phyloP scores from a whole-genome alignment of 1,284 basidiomycete genomes.

The Malassezia furfur region DNA sequence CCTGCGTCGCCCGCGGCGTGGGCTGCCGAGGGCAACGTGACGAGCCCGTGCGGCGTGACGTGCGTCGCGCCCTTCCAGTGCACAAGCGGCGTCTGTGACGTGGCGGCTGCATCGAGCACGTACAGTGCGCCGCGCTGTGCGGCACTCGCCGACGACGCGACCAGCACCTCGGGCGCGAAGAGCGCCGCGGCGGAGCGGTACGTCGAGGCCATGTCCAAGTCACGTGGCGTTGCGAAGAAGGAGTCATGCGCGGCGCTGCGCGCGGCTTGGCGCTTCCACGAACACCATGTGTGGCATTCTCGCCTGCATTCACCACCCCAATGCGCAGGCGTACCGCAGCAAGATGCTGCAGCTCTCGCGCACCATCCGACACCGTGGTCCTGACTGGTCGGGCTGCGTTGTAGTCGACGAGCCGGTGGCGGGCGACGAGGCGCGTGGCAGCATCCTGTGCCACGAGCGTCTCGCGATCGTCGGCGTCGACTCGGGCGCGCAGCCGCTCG shows the following conservation, averaged over 20 bases:
- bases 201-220: not conserved
- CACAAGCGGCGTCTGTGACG: constrained; percentile 28
- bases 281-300: constrained; percentile 45
- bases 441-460: constrained; percentile 51
- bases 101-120: constrained; percentile 19
- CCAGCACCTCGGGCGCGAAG: constrained; percentile 30
- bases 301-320: constrained; percentile 42
- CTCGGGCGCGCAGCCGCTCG: constrained; percentile 89
- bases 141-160: constrained; percentile 27
- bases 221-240: constrained; percentile 3
- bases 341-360: constrained; percentile 47
- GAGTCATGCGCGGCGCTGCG: constrained; percentile 1
- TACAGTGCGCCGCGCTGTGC: constrained; percentile 16
- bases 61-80: constrained; percentile 32
- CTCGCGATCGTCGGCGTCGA: constrained; percentile 97
- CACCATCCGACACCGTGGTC: constrained; percentile 47
- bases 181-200: constrained; percentile 11
- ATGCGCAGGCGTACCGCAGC: constrained; percentile 40
- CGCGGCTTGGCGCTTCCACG: too few relatives aligned
- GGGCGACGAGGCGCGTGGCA: constrained; percentile 27
- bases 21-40: constrained; percentile 20
- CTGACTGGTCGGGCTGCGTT: constrained; percentile 47
- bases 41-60: constrained; percentile 24
- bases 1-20: constrained; percentile 55
- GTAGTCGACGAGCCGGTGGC: constrained; percentile 28